Evolutionary conservation across 306 rosid species (phyloP).

Genomic region (Hylodesmum podocarpum): DNA sequence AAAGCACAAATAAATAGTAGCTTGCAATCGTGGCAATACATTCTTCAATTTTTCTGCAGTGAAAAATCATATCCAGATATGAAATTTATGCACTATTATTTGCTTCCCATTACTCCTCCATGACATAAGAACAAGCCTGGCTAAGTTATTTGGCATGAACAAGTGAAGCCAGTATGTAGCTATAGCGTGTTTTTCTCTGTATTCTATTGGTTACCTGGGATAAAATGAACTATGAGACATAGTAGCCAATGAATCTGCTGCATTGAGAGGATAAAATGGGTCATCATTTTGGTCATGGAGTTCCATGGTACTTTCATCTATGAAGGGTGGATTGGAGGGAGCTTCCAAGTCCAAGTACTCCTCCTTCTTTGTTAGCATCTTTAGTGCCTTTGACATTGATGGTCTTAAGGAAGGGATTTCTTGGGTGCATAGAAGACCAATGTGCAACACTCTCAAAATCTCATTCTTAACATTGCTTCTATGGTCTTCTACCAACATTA

Average conservation of each 20-base stretch:
- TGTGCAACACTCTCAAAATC: slow-evolving; percentile 59
- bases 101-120: neutral
- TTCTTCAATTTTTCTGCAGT: neutral
- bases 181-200: neutral
- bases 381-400: slow-evolving; percentile 62
- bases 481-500: slow-evolving; percentile 44
- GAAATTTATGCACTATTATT: neutral
- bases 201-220: slow-evolving; percentile 46
- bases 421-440: slow-evolving; percentile 80
- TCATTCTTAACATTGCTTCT: slow-evolving; percentile 38
- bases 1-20: neutral
- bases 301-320: slow-evolving; percentile 70
- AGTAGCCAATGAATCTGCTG: slow-evolving; percentile 55
- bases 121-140: neutral
- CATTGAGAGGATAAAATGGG: slow-evolving; percentile 37
- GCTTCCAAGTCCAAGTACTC: slow-evolving; percentile 59
- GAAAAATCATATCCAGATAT: neutral
- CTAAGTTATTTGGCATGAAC: neutral
- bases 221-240: slow-evolving; percentile 61
- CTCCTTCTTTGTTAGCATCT: slow-evolving; percentile 62
- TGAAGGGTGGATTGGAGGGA: slow-evolving; percentile 77
- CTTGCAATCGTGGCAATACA: neutral
- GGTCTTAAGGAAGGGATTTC: slow-evolving; percentile 68
- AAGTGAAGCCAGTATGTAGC: neutral
- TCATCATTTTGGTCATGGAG: slow-evolving; percentile 46